Evolutionary conservation across 441 rosid genomes (phyloP).

Genomic region (Populus hybrid): DNA sequence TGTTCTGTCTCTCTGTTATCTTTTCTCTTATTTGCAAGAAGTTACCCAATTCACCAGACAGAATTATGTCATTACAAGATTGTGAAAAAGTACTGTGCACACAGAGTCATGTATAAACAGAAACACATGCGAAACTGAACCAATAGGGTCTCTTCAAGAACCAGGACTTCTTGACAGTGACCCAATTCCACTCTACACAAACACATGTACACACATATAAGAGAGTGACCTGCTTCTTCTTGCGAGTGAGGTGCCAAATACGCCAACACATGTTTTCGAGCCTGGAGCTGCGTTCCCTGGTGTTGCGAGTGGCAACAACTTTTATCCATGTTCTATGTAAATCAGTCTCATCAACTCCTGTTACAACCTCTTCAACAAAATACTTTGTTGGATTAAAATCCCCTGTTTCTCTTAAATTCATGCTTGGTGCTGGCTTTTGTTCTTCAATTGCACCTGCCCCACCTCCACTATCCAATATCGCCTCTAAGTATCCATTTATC

Average conservation of each 20-base stretch:
- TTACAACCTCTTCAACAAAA: slow-evolving; percentile 93
- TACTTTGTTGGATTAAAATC: slow-evolving; percentile 86
- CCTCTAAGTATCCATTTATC: slow-evolving; percentile 96
- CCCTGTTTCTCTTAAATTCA: slow-evolving; percentile 46
- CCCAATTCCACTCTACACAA: no score
- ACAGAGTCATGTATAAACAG: no score
- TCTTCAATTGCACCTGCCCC: slow-evolving; percentile 62
- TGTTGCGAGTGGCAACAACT: slow-evolving; percentile 91
- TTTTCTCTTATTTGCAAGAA: background rate
- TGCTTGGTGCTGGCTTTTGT: slow-evolving; percentile 36
- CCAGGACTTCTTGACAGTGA: no score
- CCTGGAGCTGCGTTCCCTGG: slow-evolving; percentile 89
- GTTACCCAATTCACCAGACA: background rate
- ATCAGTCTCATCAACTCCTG: slow-evolving; percentile 91
- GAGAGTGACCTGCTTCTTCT: slow-evolving; percentile 80
- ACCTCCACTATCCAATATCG: slow-evolving; percentile 75
- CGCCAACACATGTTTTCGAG: slow-evolving; percentile 99
- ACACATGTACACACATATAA: no score
- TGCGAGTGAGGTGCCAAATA: slow-evolving; percentile 98
- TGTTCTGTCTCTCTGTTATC: background rate
- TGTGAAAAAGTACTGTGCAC: background rate
- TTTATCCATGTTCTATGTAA: slow-evolving; percentile 90
- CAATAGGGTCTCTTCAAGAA: no score
- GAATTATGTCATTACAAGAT: background rate
- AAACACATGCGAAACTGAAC: no score